Conservation (phyloP, 495 filamentous ascomycete genomes). For the Penicillium canescens region DNA sequence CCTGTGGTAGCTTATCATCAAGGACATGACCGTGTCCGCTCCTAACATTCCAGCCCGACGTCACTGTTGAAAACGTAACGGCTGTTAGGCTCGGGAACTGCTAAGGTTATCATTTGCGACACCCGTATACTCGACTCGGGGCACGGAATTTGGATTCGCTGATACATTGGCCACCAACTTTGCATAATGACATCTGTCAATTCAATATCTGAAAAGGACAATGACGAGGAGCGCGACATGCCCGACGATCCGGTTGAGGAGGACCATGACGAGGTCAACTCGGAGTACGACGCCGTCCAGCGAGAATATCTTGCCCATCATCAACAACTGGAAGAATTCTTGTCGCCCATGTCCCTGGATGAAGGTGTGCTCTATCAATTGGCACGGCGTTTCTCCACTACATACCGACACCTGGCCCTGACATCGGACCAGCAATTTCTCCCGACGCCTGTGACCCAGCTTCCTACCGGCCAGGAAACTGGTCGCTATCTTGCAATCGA, state of each 20-base stretch:
- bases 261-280: conserved; percentile 36
- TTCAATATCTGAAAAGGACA: conserved; percentile 31
- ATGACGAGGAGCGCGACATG: conserved; percentile 38
- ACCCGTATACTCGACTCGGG: neutral
- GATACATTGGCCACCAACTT: neutral
- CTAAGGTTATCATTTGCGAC: neutral
- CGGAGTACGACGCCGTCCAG: conserved; percentile 33
- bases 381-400: conserved; percentile 59
- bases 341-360: conserved; percentile 39
- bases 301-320: conserved; percentile 33
- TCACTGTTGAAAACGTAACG: conserved; percentile 18
- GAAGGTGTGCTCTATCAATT: conserved; percentile 56
- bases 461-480: conserved; percentile 61
- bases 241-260: conserved; percentile 43
- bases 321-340: conserved; percentile 38
- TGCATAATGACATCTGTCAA: conserved; percentile 32
- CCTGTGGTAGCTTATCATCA: conserved; percentile 3
- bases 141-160: neutral
- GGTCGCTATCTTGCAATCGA: conserved; percentile 78
- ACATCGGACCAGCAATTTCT: conserved; percentile 72
- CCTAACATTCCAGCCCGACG: conserved; percentile 18
- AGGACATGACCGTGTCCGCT: conserved; percentile 12
- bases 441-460: conserved; percentile 73
- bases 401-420: conserved; percentile 63
- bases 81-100: conserved; percentile 4